Base-by-base conservation (phyloP, 306 rosid genomes). In the Ormosia semicastrata region DNA sequence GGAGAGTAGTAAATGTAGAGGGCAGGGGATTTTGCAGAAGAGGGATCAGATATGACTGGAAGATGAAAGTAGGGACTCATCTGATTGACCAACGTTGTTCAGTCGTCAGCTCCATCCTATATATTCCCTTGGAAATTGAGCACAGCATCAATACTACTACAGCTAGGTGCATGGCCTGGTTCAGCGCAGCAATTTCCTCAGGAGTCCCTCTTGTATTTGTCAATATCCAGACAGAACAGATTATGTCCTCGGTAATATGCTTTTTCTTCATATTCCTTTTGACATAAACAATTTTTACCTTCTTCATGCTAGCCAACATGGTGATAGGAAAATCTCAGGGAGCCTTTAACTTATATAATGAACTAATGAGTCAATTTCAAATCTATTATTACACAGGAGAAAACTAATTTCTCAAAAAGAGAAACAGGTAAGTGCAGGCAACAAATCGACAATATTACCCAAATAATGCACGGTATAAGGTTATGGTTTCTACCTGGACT, bases 191-290 rank as follows among this genome's bases (percentile, higher is more conserved):
- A 56, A 75, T 90, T 87, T 87, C 98, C 70, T 87, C 91, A 0
- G 93, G 94, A 6, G 90, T 87, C 54, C 98, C 98, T 82, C 91
- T 91, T 41, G 90, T 89, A 46, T 93, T 91, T 73, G 91, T 93
- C 46, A 93, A 93, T 76, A 81, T 92, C 73, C 97, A 94, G 69
- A 89, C 97, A 9, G 97, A 94, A 83, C 92, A 81, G 17, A 84
- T 79, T 66, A n/a, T 75, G n/a, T 43, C 75, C 29, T 69, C 70
- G 82, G 89, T 91, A 75, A 56, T 14, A 13, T 14, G 24, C 24
- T 60, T 58, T 49, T 14, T 36, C 70, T 33, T 66, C 49, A 8
- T 0, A 34, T 50, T 84, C 37, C 34, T 73, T n/a, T 7, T 4
- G 9, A 2, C 5, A 6, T 24, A 24, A 33, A 29, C 15, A 0